These are phyloP conservation scores for Arthrobotrys musiformis DNA, from an alignment of 2,329 filamentous ascomycete species.

Conservation along the genomic window DNA sequence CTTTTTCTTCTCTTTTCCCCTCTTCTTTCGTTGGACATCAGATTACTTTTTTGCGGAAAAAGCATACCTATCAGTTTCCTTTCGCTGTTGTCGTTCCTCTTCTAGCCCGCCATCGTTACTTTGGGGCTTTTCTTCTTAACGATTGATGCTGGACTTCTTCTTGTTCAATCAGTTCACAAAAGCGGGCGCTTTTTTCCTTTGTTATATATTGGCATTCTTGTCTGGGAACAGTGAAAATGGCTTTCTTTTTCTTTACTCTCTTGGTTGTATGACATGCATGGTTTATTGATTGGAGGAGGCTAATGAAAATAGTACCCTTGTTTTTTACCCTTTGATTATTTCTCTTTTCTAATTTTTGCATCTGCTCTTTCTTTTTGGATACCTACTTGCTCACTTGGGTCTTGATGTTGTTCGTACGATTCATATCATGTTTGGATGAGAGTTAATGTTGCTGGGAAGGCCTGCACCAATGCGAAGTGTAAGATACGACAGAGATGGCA, in stretches of 20 bases:
- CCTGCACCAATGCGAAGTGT: neutral
- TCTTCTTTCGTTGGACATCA: slow-evolving; percentile 33
- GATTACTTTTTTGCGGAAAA: slow-evolving; percentile 21
- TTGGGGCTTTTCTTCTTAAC: slow-evolving; percentile 7
- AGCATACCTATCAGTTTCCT: slow-evolving; percentile 34
- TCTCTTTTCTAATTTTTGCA: no score
- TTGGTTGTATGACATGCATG: neutral
- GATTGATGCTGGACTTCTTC: neutral
- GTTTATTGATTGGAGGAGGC: neutral
- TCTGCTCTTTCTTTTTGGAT: neutral
- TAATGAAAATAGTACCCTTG: neutral
- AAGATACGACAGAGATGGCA: slow-evolving; percentile 3
- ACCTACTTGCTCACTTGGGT: neutral
- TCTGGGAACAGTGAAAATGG: slow-evolving; percentile 12
- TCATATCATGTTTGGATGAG: neutral
- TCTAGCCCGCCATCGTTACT: neutral
- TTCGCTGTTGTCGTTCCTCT: slow-evolving; percentile 19
- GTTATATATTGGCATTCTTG: slow-evolving; percentile 14
- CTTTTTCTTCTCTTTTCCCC: neutral
- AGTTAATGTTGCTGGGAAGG: neutral
- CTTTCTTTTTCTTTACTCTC: neutral
- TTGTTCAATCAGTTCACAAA: slow-evolving; percentile 1
- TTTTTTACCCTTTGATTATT: neutral
- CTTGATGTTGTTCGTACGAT: neutral
- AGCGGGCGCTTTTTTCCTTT: slow-evolving; percentile 10